Conservation (phyloP, 1,139 yeast species). For the Suhomyces coccinellae region DNA sequence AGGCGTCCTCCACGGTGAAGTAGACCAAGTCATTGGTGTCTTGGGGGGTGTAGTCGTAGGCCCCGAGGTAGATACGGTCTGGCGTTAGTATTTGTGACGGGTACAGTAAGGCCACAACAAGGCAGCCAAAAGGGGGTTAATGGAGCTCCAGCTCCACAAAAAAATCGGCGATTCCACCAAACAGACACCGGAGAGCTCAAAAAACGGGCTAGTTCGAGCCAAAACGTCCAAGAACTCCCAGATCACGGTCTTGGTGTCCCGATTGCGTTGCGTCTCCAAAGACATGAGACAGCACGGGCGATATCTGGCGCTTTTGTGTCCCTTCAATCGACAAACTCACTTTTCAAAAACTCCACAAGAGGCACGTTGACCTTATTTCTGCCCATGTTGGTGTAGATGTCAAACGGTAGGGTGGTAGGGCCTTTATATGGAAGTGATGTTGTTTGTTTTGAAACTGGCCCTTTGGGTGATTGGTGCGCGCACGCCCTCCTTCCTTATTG, state of each 20-base stretch:
- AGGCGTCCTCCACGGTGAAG: conserved; percentile 88
- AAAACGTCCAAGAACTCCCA: neutral
- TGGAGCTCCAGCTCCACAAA: neutral
- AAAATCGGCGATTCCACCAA: neutral
- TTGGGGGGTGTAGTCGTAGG: conserved; percentile 76
- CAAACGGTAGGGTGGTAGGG: conserved; percentile 3
- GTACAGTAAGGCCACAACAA: neutral
- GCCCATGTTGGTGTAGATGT: conserved; percentile 17
- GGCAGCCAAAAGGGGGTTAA: neutral
- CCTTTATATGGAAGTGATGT: conserved; percentile 9
- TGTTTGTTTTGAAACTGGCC: conserved; percentile 15
- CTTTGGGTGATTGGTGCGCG: conserved; percentile 10
- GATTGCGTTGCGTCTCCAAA: neutral
- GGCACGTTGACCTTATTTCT: conserved; percentile 30
- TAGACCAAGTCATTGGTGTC: conserved; percentile 77
- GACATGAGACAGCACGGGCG: neutral
- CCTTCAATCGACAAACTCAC: conserved; percentile 25
- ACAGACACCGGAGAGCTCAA: neutral
- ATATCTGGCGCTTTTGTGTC: neutral
- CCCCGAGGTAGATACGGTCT: conserved; percentile 89
- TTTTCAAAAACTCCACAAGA: conserved; percentile 47
- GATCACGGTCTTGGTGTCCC: neutral
- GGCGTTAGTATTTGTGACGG: conserved; percentile 22
- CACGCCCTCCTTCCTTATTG: conserved; percentile 12
- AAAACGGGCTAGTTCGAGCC: neutral